Conservation (phyloP, 169 alveolate species). For the Plasmodium gonderi region DNA sequence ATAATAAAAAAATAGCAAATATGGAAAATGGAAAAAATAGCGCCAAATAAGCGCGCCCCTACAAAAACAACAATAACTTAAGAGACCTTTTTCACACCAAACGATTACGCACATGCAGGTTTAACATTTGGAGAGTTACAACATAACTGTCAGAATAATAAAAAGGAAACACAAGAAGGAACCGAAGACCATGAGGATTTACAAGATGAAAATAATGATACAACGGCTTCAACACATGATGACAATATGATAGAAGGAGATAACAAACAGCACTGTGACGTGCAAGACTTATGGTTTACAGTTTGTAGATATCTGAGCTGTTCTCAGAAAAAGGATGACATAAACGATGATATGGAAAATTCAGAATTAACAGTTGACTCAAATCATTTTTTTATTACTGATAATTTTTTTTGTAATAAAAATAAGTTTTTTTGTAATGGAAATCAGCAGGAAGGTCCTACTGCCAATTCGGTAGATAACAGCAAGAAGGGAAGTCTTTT, state of each 20-base stretch:
- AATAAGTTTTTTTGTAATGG: not conserved
- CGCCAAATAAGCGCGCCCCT: not conserved
- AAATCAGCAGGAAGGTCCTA: not conserved
- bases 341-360: not conserved
- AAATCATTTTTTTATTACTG: not conserved
- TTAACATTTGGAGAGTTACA: not conserved
- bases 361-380: conserved; percentile 22
- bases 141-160: not conserved
- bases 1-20: not conserved
- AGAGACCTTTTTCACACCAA: not conserved
- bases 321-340: not conserved
- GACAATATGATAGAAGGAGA: conserved; percentile 8
- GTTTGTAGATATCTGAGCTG: conserved; percentile 24
- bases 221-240: not conserved
- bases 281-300: conserved; percentile 6
- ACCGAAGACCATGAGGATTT: not conserved
- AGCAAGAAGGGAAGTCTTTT: not conserved
- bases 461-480: not conserved
- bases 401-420: not conserved
- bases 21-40: not conserved
- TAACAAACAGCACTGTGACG: conserved; percentile 9
- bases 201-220: not conserved
- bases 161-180: not conserved
- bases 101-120: not conserved
- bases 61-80: not conserved